Percentiles rank a stretch among this genome's conserved stretches.
Conservation (phyloP, 2,329 filamentous ascomycete species). For the Colletotrichum sp. region DNA sequence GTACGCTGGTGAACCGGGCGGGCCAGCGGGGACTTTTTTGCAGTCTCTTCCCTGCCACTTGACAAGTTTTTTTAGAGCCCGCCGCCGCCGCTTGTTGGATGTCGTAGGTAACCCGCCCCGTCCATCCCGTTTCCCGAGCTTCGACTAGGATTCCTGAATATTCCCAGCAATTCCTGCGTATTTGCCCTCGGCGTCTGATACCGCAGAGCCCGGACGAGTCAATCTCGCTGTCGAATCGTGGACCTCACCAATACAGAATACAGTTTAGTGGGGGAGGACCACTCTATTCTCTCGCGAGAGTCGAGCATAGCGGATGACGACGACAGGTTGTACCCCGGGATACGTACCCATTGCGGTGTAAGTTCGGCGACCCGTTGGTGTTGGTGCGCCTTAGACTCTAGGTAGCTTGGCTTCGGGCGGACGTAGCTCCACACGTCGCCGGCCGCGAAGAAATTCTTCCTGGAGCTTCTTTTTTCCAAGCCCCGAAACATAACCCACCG, state of each 20-base stretch:
- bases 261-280: neutral
- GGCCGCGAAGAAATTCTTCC: conserved; percentile 7
- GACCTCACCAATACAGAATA: neutral
- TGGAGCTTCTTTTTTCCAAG: conserved; percentile 19
- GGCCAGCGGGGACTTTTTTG: neutral
- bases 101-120: neutral
- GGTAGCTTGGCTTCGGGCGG: neutral
- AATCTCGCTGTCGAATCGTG: neutral
- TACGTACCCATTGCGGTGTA: conserved; percentile 5
- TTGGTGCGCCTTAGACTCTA: neutral
- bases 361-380: neutral
- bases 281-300: neutral
- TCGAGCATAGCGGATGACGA: neutral
- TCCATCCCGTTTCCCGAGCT: conserved; percentile 3
- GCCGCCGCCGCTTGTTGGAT: neutral
- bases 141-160: neutral
- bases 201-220: conserved; percentile 2
- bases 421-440: neutral
- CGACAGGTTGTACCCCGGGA: neutral
- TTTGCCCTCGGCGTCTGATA: conserved; percentile 3
- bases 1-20: neutral
- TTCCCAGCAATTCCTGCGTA: neutral
- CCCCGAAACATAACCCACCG: neutral
- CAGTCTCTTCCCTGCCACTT: neutral
- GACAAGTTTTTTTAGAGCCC: neutral